A percentile compares a stretch with the other conserved stretches of the same genome.
These are phyloP conservation scores for Lizonia empirigonia DNA, from an alignment of 2,329 filamentous ascomycete genomes.

Conservation along the genomic window DNA sequence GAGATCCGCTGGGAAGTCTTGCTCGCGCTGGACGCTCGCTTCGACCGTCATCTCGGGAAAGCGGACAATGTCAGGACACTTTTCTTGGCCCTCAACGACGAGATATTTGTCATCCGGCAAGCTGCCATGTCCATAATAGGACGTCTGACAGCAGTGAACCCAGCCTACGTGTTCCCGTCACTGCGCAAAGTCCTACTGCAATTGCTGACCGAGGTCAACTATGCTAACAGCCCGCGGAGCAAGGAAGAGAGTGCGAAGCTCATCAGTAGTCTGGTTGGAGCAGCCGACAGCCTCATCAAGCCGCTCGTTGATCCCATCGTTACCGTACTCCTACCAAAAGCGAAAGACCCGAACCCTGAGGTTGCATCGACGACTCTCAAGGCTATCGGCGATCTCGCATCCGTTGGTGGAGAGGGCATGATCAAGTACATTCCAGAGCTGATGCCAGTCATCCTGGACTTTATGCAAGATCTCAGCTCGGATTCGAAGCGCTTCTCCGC, in stretches of 20 bases:
- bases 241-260: conserved; percentile 97
- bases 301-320: conserved; percentile 98
- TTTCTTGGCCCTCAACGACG: conserved; percentile 94
- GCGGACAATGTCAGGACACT: conserved; percentile 96
- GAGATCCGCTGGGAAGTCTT: conserved; percentile 89
- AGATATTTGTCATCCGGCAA: conserved; percentile 89
- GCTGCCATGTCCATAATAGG: conserved; percentile 96
- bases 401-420: conserved; percentile 94
- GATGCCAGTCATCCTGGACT: conserved; percentile 94
- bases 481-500: conserved; percentile 89
- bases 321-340: conserved; percentile 89
- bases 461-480: conserved; percentile 91
- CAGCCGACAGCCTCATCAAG: conserved; percentile 90
- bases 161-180: conserved; percentile 96
- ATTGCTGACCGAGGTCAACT: conserved; percentile 93
- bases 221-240: conserved; percentile 89
- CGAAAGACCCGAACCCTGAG: conserved; percentile 79
- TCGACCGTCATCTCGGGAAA: conserved; percentile 95
- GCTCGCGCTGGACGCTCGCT: conserved; percentile 86
- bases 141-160: conserved; percentile 86
- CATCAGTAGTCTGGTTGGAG: conserved; percentile 88
- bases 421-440: conserved; percentile 85
- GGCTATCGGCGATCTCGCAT: conserved; percentile 91
- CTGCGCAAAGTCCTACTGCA: conserved; percentile 94
- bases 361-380: conserved; percentile 95